phyloP scores from a whole-genome alignment of 2,329 filamentous ascomycete genomes.

The Colletotrichum cordylinicola region DNA sequence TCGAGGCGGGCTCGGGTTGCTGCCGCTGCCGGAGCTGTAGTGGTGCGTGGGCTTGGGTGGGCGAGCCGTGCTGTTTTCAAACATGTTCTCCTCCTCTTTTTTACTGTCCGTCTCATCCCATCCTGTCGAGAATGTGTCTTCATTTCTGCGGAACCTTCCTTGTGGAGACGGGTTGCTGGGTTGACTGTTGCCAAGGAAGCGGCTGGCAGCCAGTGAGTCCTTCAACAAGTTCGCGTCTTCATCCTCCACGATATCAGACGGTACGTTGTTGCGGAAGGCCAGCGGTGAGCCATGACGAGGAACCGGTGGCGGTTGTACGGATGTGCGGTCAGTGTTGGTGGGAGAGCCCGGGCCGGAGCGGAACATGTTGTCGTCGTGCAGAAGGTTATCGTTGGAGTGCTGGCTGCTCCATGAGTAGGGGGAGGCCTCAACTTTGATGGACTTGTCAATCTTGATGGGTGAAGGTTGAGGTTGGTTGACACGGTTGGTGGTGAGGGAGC shows the following conservation, averaged over 20 bases:
- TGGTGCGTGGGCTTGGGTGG: not conserved
- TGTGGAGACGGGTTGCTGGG: conserved; percentile 22
- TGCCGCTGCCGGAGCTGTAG: conserved; percentile 27
- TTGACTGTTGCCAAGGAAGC: conserved; percentile 40
- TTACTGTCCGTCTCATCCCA: conserved; percentile 26
- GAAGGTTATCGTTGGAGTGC: conserved; percentile 54
- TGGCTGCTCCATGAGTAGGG: conserved; percentile 59
- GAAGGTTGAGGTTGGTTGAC: conserved; percentile 47
- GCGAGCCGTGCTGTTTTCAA: conserved; percentile 51
- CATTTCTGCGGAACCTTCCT: conserved; percentile 42
- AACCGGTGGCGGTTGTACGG: conserved; percentile 40
- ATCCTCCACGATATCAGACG: conserved; percentile 49
- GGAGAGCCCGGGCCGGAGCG: conserved; percentile 34
- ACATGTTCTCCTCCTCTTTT: conserved; percentile 58
- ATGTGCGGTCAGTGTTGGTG: conserved; percentile 38
- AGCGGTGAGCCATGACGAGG: conserved; percentile 42
- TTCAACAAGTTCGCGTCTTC: conserved; percentile 59
- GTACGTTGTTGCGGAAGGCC: conserved; percentile 34
- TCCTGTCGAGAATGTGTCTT: conserved; percentile 42
- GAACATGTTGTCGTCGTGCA: conserved; percentile 49
- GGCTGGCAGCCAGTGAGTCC: conserved; percentile 57
- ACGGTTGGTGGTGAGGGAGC: conserved; percentile 53
- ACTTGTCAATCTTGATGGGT: conserved; percentile 53
- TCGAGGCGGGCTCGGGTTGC: conserved; percentile 47
- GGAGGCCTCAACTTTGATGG: conserved; percentile 47